Percentiles rank a stretch among this genome's conserved stretches.
Conservation (phyloP, 441 rosid genomes). For the Adansonia madagascariensis region DNA sequence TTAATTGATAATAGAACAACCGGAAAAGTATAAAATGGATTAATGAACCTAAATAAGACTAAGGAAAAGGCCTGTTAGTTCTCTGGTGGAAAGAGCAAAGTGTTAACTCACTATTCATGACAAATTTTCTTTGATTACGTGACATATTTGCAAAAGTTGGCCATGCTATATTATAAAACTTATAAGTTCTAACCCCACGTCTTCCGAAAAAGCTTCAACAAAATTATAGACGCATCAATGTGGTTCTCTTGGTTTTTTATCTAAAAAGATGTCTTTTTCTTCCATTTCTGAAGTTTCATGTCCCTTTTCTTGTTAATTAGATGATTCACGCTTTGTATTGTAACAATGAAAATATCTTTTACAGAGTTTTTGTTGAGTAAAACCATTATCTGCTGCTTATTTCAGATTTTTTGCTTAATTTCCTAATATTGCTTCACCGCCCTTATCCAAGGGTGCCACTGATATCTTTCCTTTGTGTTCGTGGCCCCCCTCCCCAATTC, state of each 20-base stretch:
- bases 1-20: constrained; percentile 15
- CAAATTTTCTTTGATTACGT: not conserved
- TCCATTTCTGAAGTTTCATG: not conserved
- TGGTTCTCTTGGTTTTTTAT: not conserved
- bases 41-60: not conserved
- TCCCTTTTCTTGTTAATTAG: not conserved
- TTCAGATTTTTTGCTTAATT: not conserved
- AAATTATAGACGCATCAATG: not conserved
- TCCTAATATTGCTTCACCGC: not conserved
- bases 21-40: not conserved
- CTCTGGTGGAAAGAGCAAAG: constrained; percentile 3
- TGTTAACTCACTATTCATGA: not conserved
- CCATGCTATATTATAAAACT: not conserved
- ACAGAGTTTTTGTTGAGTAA: not conserved
- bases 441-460: not conserved
- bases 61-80: not conserved
- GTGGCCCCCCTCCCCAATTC: not conserved
- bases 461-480: constrained; percentile 1
- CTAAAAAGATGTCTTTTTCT: not conserved
- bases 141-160: not conserved
- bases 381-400: not conserved
- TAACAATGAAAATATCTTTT: not conserved
- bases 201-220: not conserved
- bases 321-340: not conserved
- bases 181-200: not conserved